A percentile compares a stretch with the other conserved stretches of the same genome.
Evolutionary conservation across 129 eudicot species (phyloP).

Genomic region (Arctium lappa): DNA sequence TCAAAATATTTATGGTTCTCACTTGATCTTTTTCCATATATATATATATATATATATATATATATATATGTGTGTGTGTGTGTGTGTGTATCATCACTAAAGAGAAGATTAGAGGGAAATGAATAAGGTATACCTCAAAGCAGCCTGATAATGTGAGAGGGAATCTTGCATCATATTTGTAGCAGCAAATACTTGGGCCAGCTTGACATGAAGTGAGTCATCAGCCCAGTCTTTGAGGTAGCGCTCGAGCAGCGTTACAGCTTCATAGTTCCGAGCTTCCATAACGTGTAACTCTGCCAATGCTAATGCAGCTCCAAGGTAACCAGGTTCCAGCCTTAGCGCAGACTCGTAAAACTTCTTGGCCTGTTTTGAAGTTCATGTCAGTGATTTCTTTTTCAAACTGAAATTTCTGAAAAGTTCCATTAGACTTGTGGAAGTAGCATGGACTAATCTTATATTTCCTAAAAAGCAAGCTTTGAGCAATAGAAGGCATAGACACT

Average conservation of each 20-base stretch:
- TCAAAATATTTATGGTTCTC: too few relatives aligned
- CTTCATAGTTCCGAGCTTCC: constrained; percentile 94
- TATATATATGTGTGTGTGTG: background rate
- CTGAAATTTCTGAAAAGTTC: background rate
- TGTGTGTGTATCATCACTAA: background rate
- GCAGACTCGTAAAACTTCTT: constrained; percentile 96
- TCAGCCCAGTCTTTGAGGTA: constrained; percentile 98
- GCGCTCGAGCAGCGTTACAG: constrained; percentile 78
- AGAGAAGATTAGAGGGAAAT: background rate
- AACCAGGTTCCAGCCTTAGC: constrained; percentile 94
- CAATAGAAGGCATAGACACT: too few relatives aligned
- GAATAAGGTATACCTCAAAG: constrained; percentile 52
- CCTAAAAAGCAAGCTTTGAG: too few relatives aligned
- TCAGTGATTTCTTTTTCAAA: background rate
- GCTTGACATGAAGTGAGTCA: constrained; percentile 93
- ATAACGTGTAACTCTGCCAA: constrained; percentile 87
- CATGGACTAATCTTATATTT: too few relatives aligned
- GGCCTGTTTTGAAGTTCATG: constrained; percentile 49
- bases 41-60: too few relatives aligned
- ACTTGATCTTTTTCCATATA: background rate
- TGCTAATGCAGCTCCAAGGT: constrained; percentile 96
- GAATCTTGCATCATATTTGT: constrained; percentile 95
- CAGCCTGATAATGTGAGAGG: constrained; percentile 90
- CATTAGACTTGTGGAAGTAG: background rate
- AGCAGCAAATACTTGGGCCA: constrained; percentile 97